Evolutionary conservation across 2,329 filamentous ascomycete genomes (phyloP).

Genomic region (Lasiodiplodia sp.): DNA sequence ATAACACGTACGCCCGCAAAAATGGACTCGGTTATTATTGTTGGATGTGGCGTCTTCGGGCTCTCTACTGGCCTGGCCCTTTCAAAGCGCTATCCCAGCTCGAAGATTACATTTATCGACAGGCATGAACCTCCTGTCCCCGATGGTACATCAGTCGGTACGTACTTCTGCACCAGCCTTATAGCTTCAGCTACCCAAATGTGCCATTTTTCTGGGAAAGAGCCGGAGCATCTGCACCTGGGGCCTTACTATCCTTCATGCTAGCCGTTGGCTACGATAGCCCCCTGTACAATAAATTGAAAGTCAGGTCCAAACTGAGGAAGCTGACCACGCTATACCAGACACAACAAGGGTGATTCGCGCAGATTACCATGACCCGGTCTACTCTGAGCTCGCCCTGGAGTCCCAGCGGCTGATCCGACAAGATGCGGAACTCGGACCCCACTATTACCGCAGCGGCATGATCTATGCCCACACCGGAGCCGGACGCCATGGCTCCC

Average conservation of each 20-base stretch:
- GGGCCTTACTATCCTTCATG: too few relatives aligned
- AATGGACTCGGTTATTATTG: conserved; percentile 21
- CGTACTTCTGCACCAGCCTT: neutral
- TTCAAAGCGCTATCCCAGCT: conserved; percentile 19
- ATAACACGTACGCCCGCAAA: neutral
- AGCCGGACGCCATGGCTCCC: conserved; percentile 5
- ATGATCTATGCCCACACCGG: conserved; percentile 49
- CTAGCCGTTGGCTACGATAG: too few relatives aligned
- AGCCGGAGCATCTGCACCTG: too few relatives aligned
- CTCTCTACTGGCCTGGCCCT: conserved; percentile 26
- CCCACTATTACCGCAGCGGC: conserved; percentile 60
- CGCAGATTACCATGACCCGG: conserved; percentile 70
- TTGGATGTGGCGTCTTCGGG: conserved; percentile 27
- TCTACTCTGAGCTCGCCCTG: conserved; percentile 70
- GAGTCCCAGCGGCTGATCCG: conserved; percentile 71
- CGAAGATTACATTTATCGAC: conserved; percentile 16
- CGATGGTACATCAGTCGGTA: conserved; percentile 28
- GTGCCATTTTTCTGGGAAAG: too few relatives aligned
- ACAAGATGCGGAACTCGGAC: conserved; percentile 62
- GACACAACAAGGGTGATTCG: conserved; percentile 60
- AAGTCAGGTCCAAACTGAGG: neutral
- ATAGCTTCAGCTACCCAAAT: neutral
- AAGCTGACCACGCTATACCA: neutral
- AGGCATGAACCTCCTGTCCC: conserved; percentile 28
- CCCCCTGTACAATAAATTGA: too few relatives aligned